phyloP scores from a whole-genome alignment of 345 rosid genomes.

The Lepidium aucheri region DNA sequence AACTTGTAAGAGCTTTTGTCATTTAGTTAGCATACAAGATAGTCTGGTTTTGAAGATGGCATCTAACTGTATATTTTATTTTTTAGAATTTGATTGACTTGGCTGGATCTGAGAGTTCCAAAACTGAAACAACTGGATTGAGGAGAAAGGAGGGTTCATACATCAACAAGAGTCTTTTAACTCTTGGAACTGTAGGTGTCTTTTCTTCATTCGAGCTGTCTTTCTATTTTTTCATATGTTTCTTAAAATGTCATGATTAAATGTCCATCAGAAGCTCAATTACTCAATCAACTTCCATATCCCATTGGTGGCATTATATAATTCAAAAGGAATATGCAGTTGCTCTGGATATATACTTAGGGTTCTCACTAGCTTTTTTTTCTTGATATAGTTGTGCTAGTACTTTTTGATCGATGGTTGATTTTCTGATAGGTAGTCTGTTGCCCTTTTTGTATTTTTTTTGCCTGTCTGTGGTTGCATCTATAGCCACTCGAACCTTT shows the following conservation, averaged over 20 bases:
- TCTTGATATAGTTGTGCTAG: neutral
- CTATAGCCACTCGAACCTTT: neutral
- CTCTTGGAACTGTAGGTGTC: slow-evolving; percentile 91
- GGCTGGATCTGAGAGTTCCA: slow-evolving; percentile 99
- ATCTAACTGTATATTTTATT: slow-evolving; percentile 11
- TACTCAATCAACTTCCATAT: neutral
- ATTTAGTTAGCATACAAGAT: slow-evolving; percentile 1
- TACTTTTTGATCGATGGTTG: neutral
- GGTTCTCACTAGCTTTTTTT: neutral
- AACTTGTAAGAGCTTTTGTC: slow-evolving; percentile 59
- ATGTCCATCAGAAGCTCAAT: neutral
- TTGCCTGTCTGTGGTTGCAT: neutral
- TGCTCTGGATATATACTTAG: neutral
- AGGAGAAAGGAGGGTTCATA: slow-evolving; percentile 98
- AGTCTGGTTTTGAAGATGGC: neutral
- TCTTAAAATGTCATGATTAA: neutral
- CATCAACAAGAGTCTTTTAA: slow-evolving; percentile 98
- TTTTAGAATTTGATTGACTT: slow-evolving; percentile 93
- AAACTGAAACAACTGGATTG: slow-evolving; percentile 96
- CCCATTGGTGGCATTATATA: neutral
- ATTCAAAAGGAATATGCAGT: neutral
- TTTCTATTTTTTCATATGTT: neutral
- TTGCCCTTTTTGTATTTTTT: neutral
- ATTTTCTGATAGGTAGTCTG: neutral
- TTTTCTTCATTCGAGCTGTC: neutral